phyloP scores from a whole-genome alignment of 2,329 filamentous ascomycete species.

The Geosmithia flava region DNA sequence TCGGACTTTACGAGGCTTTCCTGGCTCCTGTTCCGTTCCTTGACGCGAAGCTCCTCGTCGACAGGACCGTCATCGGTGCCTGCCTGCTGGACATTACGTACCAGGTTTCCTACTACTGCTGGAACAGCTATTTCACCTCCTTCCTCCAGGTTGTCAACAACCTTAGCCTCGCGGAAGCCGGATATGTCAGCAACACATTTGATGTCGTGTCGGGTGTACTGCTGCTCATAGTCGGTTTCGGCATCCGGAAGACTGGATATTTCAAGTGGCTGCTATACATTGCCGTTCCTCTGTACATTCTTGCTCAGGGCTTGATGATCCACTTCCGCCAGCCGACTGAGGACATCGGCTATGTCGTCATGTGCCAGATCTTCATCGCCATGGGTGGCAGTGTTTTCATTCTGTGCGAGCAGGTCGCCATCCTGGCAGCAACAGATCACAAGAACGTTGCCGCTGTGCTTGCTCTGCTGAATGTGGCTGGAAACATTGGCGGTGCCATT shows the following conservation, averaged over 20 bases:
- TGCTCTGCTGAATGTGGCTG: conserved; percentile 30
- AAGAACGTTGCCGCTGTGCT: conserved; percentile 38
- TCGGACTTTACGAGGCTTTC: conserved; percentile 44
- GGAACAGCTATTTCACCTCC: conserved; percentile 42
- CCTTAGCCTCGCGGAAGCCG: conserved; percentile 25
- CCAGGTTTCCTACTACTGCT: conserved; percentile 37
- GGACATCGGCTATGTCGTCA: conserved; percentile 33
- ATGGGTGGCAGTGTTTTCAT: conserved; percentile 41
- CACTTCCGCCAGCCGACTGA: conserved; percentile 22
- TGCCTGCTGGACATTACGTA: conserved; percentile 30
- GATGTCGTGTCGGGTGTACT: conserved; percentile 37
- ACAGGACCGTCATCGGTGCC: conserved; percentile 38
- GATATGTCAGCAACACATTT: conserved; percentile 36
- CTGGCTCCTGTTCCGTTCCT: conserved; percentile 46
- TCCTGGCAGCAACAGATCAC: conserved; percentile 42
- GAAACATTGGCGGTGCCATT: conserved; percentile 29
- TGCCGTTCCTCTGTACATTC: conserved; percentile 38
- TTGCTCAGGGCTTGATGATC: conserved; percentile 29
- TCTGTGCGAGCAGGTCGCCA: conserved; percentile 41
- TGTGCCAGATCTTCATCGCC: conserved; percentile 41
- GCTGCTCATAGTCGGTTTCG: conserved; percentile 32
- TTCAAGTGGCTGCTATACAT: conserved; percentile 34
- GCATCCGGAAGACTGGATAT: conserved; percentile 29
- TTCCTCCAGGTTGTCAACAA: conserved; percentile 40
- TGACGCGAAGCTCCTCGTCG: conserved; percentile 33